Percentiles rank a stretch among this genome's conserved stretches.
Conservation (phyloP, 306 rosid species). For the Dryas drummondii region DNA sequence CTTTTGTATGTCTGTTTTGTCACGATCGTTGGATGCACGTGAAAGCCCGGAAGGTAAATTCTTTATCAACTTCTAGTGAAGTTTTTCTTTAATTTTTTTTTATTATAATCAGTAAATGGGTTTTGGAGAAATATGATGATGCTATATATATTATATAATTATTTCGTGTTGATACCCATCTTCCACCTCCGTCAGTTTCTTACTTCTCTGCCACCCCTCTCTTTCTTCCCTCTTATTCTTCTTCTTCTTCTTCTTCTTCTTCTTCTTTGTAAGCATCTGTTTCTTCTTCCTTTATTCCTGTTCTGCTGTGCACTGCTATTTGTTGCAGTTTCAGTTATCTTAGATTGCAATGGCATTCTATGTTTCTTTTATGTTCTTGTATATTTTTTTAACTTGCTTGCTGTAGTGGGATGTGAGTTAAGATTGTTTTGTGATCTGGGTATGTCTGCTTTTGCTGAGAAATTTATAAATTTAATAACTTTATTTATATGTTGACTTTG, state of each 20-base stretch:
- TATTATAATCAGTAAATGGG: constrained; percentile 28
- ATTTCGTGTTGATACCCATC: constrained; percentile 40
- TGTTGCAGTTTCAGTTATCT: constrained; percentile 30
- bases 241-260: constrained; percentile 23
- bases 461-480: constrained; percentile 15
- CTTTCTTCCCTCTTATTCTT: constrained; percentile 23
- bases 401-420: constrained; percentile 35
- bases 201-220: constrained; percentile 37
- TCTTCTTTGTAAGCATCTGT: constrained; percentile 33
- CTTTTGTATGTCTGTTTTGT: constrained; percentile 34
- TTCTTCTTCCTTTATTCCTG: not conserved
- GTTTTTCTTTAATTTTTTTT: not conserved
- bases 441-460: constrained; percentile 23
- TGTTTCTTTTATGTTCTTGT: constrained; percentile 22
- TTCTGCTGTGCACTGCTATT: constrained; percentile 21
- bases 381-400: constrained; percentile 20
- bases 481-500: constrained; percentile 30
- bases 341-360: constrained; percentile 39
- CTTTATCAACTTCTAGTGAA: constrained; percentile 31
- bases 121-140: constrained; percentile 21
- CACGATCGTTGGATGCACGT: constrained; percentile 59
- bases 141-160: constrained; percentile 26
- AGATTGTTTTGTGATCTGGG: constrained; percentile 53
- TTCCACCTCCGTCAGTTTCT: constrained; percentile 54
- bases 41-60: constrained; percentile 48